Evolutionary conservation across 2,329 filamentous ascomycete species (phyloP), one percentile per base, ranked within the genome.

Genomic region (Zymoseptoria passerinii): DNA sequence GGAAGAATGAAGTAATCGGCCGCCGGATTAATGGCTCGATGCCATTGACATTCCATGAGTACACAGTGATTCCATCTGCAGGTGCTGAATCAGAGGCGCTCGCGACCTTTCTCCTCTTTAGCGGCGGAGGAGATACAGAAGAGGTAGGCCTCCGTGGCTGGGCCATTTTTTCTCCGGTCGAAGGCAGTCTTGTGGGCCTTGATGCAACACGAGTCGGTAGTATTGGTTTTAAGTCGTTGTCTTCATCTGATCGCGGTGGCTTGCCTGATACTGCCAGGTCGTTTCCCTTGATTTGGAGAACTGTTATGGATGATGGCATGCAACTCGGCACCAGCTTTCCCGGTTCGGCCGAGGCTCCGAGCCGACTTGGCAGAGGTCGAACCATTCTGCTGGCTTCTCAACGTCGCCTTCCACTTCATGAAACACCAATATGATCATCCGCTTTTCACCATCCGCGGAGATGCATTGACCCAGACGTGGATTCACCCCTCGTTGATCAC

Each of bases 1-100:
- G 40, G 56, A 77, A 75, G 62, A 74, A 77, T 2, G 71, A 72
- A 0, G 72, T 74, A 29, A 80, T 76, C 1, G 72, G 59, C 27
- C 64, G 67, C 56, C 75, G 73, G 3, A 75, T 68, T 52, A 80
- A 76, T 0, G 77, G 75, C 4, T 65, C 62, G 48, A 80, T 76
- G 55, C 77, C 76, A 61, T 80, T 78, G 63, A 80, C 68, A 63
- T 80, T 79, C 78, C 77, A 80, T 8, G 75, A 75, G 65, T 75
- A 77, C 28, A 80, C 71, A 5, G 67, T 67, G 9, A 78, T 50
- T n/a, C 18, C 44, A 8, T 10, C 52, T 10, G n/a, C 8, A 28
- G 10, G 58, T 28, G 18, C 59, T 44, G 28, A 49, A 29, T 18
- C 20, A 44, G 13, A n/a, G 4, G 18, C 50, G 49, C 5, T 35